A percentile compares a stretch with the other conserved stretches of the same genome.
These are phyloP conservation scores for Hanseniaspora valbyensis DNA, from an alignment of 805 yeast species.

Conservation along the genomic window DNA sequence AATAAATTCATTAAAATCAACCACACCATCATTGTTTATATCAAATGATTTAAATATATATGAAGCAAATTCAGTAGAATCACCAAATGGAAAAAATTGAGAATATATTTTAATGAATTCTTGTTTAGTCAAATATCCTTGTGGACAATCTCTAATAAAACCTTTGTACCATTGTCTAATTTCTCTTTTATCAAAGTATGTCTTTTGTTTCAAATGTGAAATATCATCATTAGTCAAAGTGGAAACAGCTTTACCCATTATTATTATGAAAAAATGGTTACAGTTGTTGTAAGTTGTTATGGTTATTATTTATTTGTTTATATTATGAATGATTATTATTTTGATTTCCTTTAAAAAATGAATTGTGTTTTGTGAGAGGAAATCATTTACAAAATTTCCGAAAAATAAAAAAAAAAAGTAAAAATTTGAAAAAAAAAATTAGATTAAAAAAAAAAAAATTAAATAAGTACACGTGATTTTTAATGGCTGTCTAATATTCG, in stretches of 20 bases:
- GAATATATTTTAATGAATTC: conserved; percentile 87
- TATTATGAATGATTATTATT: too few species aligned
- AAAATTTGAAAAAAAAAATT: too few species aligned
- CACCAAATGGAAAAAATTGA: conserved; percentile 97
- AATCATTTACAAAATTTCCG: too few species aligned
- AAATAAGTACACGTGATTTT: too few species aligned
- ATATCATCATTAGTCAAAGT: conserved; percentile 86
- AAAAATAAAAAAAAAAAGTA: too few species aligned
- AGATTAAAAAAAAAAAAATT: too few species aligned
- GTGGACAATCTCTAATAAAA: conserved; percentile 84
- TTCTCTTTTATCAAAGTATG: conserved; percentile 86
- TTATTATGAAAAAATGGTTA: not conserved
- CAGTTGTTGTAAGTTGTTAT: too few species aligned
- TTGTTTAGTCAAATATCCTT: conserved; percentile 72
- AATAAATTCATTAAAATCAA: conserved; percentile 88
- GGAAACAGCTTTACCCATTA: conserved; percentile 91
- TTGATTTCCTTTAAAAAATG: too few species aligned
- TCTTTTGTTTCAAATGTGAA: conserved; percentile 65
- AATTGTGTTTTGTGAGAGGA: too few species aligned
- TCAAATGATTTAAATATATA: conserved; percentile 85
- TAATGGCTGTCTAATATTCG: too few species aligned
- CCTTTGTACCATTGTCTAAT: conserved; percentile 98
- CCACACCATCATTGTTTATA: conserved; percentile 61
- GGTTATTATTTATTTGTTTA: too few species aligned
- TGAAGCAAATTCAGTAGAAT: conserved; percentile 82